Conservation (phyloP, 1,284 basidiomycete species). For the Ustilago vetiveriae region DNA sequence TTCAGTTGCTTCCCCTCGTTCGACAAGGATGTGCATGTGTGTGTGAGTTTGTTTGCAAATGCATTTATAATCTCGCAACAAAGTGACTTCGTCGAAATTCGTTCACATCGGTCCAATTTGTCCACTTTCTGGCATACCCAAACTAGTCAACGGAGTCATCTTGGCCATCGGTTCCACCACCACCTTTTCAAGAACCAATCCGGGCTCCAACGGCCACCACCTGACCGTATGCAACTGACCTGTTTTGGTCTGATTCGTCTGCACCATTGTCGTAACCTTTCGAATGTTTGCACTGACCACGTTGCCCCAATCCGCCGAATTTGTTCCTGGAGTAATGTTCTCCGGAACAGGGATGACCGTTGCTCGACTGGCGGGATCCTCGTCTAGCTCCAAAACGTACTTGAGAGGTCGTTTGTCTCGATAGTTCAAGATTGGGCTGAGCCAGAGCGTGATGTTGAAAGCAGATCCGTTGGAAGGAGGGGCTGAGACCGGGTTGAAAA, state of each 20-base stretch:
- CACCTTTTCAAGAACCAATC: slow-evolving; percentile 26
- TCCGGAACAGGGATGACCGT: slow-evolving; percentile 21
- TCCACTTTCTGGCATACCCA: slow-evolving; percentile 23
- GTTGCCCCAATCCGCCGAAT: slow-evolving; percentile 32
- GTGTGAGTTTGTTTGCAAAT: no score
- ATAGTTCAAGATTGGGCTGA: slow-evolving; percentile 32
- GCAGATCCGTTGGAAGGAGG: background rate
- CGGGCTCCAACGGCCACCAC: slow-evolving; percentile 34
- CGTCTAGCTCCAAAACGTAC: slow-evolving; percentile 26
- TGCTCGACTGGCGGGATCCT: slow-evolving; percentile 5
- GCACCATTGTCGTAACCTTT: slow-evolving; percentile 18
- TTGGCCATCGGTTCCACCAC: slow-evolving; percentile 16
- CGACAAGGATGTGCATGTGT: no score
- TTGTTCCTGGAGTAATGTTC: slow-evolving; percentile 32
- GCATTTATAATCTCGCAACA: no score
- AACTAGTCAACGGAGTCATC: slow-evolving; percentile 3
- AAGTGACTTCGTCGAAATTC: no score
- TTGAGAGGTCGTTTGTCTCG: slow-evolving; percentile 20
- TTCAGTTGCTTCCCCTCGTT: no score
- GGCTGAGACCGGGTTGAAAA: slow-evolving; percentile 2
- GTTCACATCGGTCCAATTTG: slow-evolving; percentile 12
- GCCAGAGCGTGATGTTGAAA: slow-evolving; percentile 29
- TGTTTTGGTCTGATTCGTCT: background rate
- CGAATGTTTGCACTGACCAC: slow-evolving; percentile 29
- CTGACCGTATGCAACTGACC: slow-evolving; percentile 8